Conservation (phyloP, 257 asterid genomes). For the Rehmannia glutinosa region DNA sequence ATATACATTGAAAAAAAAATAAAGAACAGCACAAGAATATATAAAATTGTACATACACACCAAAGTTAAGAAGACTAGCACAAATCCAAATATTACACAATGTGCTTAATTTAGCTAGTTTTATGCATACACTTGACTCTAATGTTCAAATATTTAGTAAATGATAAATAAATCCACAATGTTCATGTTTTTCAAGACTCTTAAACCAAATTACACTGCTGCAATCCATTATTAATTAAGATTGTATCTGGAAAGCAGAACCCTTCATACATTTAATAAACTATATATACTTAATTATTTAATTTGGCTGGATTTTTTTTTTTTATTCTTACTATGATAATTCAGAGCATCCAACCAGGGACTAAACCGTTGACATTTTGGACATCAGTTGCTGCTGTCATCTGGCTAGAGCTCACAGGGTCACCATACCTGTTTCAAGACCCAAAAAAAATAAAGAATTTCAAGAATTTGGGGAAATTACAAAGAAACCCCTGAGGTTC, state of each 20-base stretch:
- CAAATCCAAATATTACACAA: too few relatives aligned
- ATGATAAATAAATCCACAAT: neutral
- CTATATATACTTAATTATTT: neutral
- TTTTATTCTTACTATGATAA: neutral
- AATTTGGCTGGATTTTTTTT: neutral
- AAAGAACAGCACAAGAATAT: too few relatives aligned
- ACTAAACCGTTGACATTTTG: constrained; percentile 59
- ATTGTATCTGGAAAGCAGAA: constrained; percentile 6
- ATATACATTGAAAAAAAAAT: too few relatives aligned
- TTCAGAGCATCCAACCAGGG: constrained; percentile 94
- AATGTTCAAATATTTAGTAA: neutral
- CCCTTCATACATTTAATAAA: too few relatives aligned
- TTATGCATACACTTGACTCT: neutral
- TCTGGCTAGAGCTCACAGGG: constrained; percentile 61
- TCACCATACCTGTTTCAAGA: constrained; percentile 49
- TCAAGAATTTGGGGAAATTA: too few relatives aligned
- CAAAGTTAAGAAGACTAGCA: too few relatives aligned
- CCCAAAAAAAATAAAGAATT: neutral
- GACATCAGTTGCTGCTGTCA: constrained; percentile 57
- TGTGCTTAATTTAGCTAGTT: neutral
- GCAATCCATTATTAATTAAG: constrained; percentile 18
- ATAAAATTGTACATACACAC: too few relatives aligned
- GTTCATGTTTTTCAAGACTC: neutral
- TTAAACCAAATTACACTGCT: neutral
- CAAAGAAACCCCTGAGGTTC: too few relatives aligned